These are phyloP conservation scores for Pichia californica DNA, from an alignment of 805 yeast genomes.

Conservation along the genomic window DNA sequence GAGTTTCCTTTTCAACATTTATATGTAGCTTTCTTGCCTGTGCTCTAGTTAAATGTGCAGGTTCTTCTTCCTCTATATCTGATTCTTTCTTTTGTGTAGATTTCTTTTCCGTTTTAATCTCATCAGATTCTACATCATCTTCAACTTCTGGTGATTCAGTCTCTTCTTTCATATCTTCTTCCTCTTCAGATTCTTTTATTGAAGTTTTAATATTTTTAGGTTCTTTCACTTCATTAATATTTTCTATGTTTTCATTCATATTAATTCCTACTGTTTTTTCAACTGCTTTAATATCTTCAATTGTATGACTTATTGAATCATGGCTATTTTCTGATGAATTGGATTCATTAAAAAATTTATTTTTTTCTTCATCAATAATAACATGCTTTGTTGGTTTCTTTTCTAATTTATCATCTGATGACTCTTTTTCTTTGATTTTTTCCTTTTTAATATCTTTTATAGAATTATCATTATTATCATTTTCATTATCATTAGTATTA, in stretches of 20 bases:
- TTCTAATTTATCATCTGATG: neutral
- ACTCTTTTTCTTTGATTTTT: neutral
- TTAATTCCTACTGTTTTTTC: neutral
- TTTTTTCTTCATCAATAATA: constrained; percentile 8
- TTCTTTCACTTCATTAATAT: neutral
- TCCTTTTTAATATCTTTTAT: neutral
- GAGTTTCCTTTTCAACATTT: constrained; percentile 9
- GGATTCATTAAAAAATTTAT: constrained; percentile 3
- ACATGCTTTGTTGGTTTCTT: constrained; percentile 6
- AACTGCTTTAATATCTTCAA: neutral
- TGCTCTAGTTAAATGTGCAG: constrained; percentile 10
- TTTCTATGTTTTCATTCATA: neutral
- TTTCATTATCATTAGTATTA: neutral
- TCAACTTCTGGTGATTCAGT: neutral
- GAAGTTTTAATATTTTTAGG: neutral
- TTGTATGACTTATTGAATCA: neutral
- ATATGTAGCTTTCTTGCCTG: constrained; percentile 7
- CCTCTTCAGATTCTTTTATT: neutral
- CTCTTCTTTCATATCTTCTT: neutral
- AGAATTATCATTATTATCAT: neutral
- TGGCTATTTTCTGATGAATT: neutral
- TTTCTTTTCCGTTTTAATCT: neutral
- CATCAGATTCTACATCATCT: neutral
- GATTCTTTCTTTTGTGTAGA: neutral
- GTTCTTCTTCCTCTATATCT: constrained; percentile 8